Evolutionary conservation across 2,329 filamentous ascomycete genomes (phyloP).

Genomic region (Berkeleyomyces basicola): DNA sequence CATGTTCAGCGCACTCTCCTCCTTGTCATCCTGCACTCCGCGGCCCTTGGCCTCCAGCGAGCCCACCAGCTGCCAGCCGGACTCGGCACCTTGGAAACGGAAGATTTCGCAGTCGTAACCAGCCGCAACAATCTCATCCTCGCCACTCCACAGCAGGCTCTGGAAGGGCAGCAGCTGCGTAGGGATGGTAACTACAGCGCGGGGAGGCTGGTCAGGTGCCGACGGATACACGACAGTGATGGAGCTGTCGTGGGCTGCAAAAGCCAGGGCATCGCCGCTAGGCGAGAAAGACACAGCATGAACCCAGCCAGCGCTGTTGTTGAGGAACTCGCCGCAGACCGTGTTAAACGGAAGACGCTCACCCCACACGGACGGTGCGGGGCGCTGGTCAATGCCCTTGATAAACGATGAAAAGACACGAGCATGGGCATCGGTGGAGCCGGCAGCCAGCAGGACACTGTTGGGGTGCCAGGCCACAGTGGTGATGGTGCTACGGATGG

Average conservation of each 20-base stretch:
- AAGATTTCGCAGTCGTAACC: conserved; percentile 86
- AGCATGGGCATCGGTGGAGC: conserved; percentile 93
- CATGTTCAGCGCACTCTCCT: conserved; percentile 94
- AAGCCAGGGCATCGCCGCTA: conserved; percentile 81
- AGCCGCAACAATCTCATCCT: conserved; percentile 86
- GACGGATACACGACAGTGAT: conserved; percentile 92
- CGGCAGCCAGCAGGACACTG: conserved; percentile 82
- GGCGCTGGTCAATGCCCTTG: conserved; percentile 79
- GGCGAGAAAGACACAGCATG: conserved; percentile 89
- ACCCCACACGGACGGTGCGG: conserved; percentile 80
- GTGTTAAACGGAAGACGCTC: conserved; percentile 96
- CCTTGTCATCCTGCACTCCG: conserved; percentile 46
- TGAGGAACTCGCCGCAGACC: conserved; percentile 89
- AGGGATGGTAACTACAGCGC: conserved; percentile 75
- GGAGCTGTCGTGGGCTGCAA: conserved; percentile 88
- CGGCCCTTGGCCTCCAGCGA: conserved; percentile 61
- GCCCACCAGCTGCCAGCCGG: conserved; percentile 71
- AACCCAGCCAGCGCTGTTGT: conserved; percentile 93
- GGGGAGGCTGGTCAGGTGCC: conserved; percentile 76
- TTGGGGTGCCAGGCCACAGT: conserved; percentile 95
- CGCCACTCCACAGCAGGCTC: conserved; percentile 80
- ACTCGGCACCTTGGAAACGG: conserved; percentile 62
- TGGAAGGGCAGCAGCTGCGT: conserved; percentile 87
- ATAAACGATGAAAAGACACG: conserved; percentile 91
- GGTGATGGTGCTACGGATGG: conserved; percentile 91